Percentiles rank a stretch among this genome's conserved stretches.
These are phyloP conservation scores for Lachnellula arida DNA, from an alignment of 2,329 filamentous ascomycete genomes.

Conservation along the genomic window DNA sequence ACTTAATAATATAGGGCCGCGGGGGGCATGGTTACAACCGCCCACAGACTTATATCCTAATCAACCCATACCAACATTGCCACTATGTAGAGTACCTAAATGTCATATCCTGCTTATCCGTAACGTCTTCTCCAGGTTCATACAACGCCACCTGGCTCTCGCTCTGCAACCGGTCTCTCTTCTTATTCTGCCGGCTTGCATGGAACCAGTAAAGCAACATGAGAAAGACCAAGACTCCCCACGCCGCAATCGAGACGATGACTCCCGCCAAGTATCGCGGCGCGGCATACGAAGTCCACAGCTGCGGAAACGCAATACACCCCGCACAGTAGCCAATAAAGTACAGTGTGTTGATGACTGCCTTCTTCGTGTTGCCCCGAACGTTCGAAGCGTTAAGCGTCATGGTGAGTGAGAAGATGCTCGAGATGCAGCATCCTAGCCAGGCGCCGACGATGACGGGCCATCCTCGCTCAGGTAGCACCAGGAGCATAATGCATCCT, in stretches of 20 bases:
- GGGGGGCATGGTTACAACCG: no score
- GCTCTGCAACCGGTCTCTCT: conserved; percentile 5
- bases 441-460: conserved; percentile 45
- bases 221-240: conserved; percentile 36
- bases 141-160: conserved; percentile 1
- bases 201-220: conserved; percentile 34
- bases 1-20: no score
- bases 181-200: conserved; percentile 35
- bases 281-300: conserved; percentile 41
- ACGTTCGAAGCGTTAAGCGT: conserved; percentile 44
- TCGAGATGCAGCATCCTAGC: conserved; percentile 42
- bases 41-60: no score
- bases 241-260: conserved; percentile 41
- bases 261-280: conserved; percentile 32
- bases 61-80: no score
- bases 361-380: conserved; percentile 47
- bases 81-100: conserved; percentile 12
- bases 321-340: conserved; percentile 47
- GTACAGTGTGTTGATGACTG: conserved; percentile 43
- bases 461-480: conserved; percentile 40
- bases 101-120: conserved; percentile 13
- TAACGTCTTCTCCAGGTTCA: conserved; percentile 12
- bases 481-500: conserved; percentile 41
- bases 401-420: conserved; percentile 39
- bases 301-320: conserved; percentile 43